Evolutionary conservation across 164 flowering plant species (phyloP).

Genomic region (Stephania japonica): DNA sequence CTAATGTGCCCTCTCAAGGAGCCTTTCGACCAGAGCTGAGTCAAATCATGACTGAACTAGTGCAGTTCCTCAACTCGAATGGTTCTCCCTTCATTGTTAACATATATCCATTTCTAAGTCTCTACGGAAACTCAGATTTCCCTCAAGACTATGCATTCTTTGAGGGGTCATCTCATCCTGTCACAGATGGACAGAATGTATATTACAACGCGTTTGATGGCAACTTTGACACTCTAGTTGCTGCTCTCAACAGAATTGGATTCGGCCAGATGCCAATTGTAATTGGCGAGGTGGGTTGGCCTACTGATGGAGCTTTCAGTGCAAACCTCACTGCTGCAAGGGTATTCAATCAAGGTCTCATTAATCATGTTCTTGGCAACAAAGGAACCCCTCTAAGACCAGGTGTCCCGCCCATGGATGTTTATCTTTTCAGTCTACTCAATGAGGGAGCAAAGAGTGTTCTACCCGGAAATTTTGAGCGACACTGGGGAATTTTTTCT

Average conservation of each 20-base stretch:
- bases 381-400: constrained; percentile 91
- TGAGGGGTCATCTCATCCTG: constrained; percentile 64
- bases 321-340: constrained; percentile 81
- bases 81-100: constrained; percentile 93
- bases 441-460: constrained; percentile 80
- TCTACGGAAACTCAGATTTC: constrained; percentile 69
- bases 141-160: constrained; percentile 96
- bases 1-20: constrained; percentile 84
- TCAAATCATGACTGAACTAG: constrained; percentile 68
- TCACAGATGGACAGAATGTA: constrained; percentile 67
- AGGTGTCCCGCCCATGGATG: constrained; percentile 62
- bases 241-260: constrained; percentile 75
- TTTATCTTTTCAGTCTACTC: constrained; percentile 76
- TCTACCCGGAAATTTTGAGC: constrained; percentile 84
- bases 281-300: constrained; percentile 95
- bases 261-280: constrained; percentile 75
- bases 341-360: constrained; percentile 80
- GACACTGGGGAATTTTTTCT: constrained; percentile 95
- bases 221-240: constrained; percentile 75
- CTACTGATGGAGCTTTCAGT: constrained; percentile 71
- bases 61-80: constrained; percentile 69
- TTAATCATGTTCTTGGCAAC: constrained; percentile 50
- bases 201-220: constrained; percentile 89
- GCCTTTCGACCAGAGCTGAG: constrained; percentile 75
- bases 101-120: constrained; percentile 88